Percentiles rank a stretch among this genome's conserved stretches.
Conservation (phyloP, 495 filamentous ascomycete genomes). For the Hypoxylon trugodes region DNA sequence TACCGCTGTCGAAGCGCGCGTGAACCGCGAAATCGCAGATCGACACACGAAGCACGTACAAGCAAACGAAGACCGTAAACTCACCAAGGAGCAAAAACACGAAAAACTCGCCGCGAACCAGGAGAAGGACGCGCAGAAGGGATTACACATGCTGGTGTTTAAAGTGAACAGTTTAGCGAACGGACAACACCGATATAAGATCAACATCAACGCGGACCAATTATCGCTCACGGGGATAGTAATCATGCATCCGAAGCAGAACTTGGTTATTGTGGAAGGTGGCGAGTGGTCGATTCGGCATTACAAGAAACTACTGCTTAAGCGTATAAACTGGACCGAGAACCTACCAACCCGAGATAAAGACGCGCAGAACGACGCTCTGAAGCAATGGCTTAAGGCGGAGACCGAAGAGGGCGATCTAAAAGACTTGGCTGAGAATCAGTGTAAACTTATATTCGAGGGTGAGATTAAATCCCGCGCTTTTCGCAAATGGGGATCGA, state of each 20-base stretch:
- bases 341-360: conserved; percentile 73
- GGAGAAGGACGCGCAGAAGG: conserved; percentile 85
- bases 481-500: conserved; percentile 86
- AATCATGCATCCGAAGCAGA: conserved; percentile 87
- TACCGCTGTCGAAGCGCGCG: conserved; percentile 93
- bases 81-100: conserved; percentile 87
- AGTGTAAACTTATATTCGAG: conserved; percentile 84
- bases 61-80: conserved; percentile 85
- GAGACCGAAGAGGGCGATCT: conserved; percentile 81
- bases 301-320: conserved; percentile 87
- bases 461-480: conserved; percentile 78
- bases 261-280: conserved; percentile 89
- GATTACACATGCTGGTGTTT: conserved; percentile 84
- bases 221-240: conserved; percentile 84
- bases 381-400: conserved; percentile 76
- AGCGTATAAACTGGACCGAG: conserved; percentile 94
- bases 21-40: conserved; percentile 88
- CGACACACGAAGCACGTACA: conserved; percentile 78
- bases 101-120: conserved; percentile 88
- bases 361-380: conserved; percentile 66
- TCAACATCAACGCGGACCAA: conserved; percentile 90
- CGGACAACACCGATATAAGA: conserved; percentile 90
- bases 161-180: conserved; percentile 87
- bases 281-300: conserved; percentile 79
- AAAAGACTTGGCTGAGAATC: conserved; percentile 81